Evolutionary conservation across 2,329 filamentous ascomycete genomes (phyloP), one percentile per base, ranked within the genome.

Genomic region (Samsoniella hepiali): DNA sequence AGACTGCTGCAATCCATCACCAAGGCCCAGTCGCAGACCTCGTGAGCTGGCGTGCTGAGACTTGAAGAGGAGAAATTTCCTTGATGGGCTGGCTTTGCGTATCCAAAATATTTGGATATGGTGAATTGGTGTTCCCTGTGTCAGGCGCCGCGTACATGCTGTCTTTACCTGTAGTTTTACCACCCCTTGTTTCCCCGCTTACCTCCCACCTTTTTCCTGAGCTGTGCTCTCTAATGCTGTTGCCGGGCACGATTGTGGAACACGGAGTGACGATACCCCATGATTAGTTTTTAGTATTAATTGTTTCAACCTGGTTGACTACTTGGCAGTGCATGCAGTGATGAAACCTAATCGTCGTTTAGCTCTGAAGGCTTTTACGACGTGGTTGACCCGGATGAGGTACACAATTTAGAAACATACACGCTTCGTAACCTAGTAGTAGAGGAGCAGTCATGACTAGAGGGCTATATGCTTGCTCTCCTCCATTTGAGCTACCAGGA

Each of bases 1-100:
- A 63, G 62, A 40, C 65, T 69, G 63, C 59, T 69, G 34, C 64
- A 68, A 29, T 69, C 68, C 47, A 69, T 69, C 36, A 69, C 68
- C 42, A 63, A 49, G 27, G 49, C 62, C 7, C 62, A 63, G 62
- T 54, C 61, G 4, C 61, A 63, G n/a, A 36, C 45, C 13, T 63
- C 54, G 15, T 63, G 31, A 62, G 27, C 32, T 42, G 32, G 31
- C 11, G 17, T 49, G 17, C 6, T 40, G 40, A 34, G 17, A 8
- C 9, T 17, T 31, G 22, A 45, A 27, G 27, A 44, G 36, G 17
- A 36, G 36, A 27, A 27, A 5, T 45, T 53, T 61, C 38, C 10
- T 45, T 44, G 15, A 17, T 42, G 36, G 29, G 13, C 27, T 54
- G 38, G 17, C 27, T 44, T 36, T 10, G 27, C 36, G 15, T 36